Evolutionary conservation across 1,139 yeast species (phyloP).

Genomic region (Dujonia santamariae): DNA sequence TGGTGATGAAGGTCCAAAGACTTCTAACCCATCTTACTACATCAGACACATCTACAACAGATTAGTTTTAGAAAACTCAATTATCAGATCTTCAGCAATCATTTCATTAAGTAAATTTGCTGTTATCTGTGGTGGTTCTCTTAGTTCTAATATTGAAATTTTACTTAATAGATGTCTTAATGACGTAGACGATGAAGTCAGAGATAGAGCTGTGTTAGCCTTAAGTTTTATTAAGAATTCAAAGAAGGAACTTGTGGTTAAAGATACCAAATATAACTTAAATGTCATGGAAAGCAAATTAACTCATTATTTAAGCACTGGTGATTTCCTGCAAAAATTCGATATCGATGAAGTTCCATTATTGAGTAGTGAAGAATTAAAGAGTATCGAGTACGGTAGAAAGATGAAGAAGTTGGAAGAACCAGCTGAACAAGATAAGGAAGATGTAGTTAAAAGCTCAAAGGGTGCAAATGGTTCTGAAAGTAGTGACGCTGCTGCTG

Average conservation of each 20-base stretch:
- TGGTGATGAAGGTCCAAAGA: constrained; percentile 92
- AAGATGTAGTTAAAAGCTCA: constrained; percentile 14
- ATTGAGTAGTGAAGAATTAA: constrained; percentile 61
- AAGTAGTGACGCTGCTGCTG: constrained; percentile 10
- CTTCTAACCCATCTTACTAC: constrained; percentile 83
- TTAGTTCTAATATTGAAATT: constrained; percentile 68
- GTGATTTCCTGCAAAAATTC: constrained; percentile 62
- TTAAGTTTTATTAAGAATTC: constrained; percentile 60
- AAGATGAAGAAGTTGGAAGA: constrained; percentile 52
- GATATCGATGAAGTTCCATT: constrained; percentile 66
- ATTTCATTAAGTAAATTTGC: constrained; percentile 91
- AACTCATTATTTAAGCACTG: constrained; percentile 62
- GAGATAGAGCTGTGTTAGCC: constrained; percentile 94
- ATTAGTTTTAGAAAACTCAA: constrained; percentile 91
- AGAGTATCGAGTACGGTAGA: constrained; percentile 55
- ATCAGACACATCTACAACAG: constrained; percentile 96
- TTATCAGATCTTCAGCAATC: constrained; percentile 94
- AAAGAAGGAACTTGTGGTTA: constrained; percentile 57
- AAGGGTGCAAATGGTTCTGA: constrained; percentile 2
- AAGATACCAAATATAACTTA: constrained; percentile 69
- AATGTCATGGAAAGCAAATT: constrained; percentile 75
- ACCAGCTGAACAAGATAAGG: constrained; percentile 12
- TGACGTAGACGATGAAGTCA: constrained; percentile 94
- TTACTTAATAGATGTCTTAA: constrained; percentile 79
- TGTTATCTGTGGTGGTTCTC: constrained; percentile 65